Evolutionary conservation across 352 stramenopile species (phyloP).

Genomic region (Elongisporangium anandrum): DNA sequence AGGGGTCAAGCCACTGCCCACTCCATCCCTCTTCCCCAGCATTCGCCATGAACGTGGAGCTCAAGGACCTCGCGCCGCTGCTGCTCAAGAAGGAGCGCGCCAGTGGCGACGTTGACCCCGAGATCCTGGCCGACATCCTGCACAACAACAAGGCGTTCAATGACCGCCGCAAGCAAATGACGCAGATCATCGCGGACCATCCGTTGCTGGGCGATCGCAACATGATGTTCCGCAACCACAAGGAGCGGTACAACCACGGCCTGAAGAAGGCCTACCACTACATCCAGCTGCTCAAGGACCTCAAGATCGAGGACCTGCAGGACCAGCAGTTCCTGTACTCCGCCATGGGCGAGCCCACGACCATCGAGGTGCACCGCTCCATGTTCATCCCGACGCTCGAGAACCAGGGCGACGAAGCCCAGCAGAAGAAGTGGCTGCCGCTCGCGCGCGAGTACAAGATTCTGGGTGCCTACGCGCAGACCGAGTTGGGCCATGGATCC

Average conservation of each 20-base stretch:
- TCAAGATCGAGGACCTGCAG: constrained; percentile 20
- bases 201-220: constrained; percentile 27
- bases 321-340: constrained; percentile 20
- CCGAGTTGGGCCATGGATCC: constrained; percentile 88
- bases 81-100: constrained; percentile 40
- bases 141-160: constrained; percentile 17
- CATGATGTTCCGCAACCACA: constrained; percentile 33
- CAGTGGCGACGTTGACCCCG: constrained; percentile 20
- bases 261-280: constrained; percentile 35
- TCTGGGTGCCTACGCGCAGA: constrained; percentile 89
- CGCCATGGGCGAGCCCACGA: constrained; percentile 34
- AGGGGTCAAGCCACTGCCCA: neutral
- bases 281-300: constrained; percentile 17
- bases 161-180: constrained; percentile 22
- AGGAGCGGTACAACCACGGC: constrained; percentile 26
- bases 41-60: constrained; percentile 11
- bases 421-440: constrained; percentile 44
- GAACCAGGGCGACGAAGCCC: constrained; percentile 34
- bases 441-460: constrained; percentile 45
- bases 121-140: constrained; percentile 19
- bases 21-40: neutral
- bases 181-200: constrained; percentile 16
- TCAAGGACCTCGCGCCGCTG: constrained; percentile 39
- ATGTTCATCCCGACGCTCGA: constrained; percentile 37
- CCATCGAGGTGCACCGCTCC: constrained; percentile 44